phyloP scores from a whole-genome alignment of 2,329 filamentous ascomycete species.

The Fusarium foetens region DNA sequence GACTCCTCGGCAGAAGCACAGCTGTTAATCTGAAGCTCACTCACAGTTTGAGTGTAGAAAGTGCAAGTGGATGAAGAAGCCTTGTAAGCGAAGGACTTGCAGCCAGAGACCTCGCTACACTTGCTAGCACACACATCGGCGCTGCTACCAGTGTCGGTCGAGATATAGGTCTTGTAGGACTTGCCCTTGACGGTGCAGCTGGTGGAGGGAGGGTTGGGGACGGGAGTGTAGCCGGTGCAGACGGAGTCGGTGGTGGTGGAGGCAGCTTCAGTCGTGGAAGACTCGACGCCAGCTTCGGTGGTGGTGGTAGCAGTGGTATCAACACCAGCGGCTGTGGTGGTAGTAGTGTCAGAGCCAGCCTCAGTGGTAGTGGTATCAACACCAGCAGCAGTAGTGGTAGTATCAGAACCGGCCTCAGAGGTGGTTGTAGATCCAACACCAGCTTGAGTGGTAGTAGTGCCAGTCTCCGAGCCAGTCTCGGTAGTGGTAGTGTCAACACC shows the following conservation, averaged over 20 bases:
- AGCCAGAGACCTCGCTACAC: not conserved
- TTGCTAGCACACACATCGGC: not conserved
- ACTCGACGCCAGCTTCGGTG: not conserved
- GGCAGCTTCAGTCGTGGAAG: not conserved
- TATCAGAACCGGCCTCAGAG: not conserved
- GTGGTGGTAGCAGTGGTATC: not conserved
- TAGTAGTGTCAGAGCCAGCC: not conserved
- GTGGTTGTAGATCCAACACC: not conserved
- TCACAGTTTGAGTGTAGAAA: not conserved
- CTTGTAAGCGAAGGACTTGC: not conserved
- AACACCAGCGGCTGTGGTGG: not conserved
- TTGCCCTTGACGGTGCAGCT: not conserved
- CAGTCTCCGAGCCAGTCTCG: too few species aligned
- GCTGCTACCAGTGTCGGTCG: not conserved
- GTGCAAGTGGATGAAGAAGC: not conserved
- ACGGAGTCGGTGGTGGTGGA: not conserved
- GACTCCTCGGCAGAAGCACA: not conserved
- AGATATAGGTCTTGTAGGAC: not conserved
- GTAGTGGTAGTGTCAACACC: not conserved
- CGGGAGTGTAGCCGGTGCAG: constrained; percentile 13
- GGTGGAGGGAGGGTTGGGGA: not conserved
- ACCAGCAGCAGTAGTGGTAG: not conserved
- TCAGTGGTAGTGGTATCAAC: not conserved
- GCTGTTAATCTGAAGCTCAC: not conserved
- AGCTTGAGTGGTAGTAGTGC: not conserved